Percentiles rank a stretch among this genome's conserved stretches.
These are phyloP conservation scores for Blastobotrys persicus DNA, from an alignment of 1,139 yeast species.

Conservation along the genomic window DNA sequence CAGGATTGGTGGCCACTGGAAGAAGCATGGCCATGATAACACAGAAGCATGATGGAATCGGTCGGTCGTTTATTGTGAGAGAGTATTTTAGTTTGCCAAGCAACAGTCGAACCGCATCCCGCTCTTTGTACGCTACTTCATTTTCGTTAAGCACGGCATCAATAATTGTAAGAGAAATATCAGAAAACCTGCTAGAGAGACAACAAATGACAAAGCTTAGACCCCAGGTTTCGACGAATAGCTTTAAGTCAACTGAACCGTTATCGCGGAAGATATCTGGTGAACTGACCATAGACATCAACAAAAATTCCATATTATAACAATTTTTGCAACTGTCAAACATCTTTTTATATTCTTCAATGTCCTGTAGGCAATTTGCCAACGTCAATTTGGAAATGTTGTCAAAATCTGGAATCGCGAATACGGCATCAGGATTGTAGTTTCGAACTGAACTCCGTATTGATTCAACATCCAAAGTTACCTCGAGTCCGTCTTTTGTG, in stretches of 20 bases:
- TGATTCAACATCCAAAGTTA: constrained; percentile 53
- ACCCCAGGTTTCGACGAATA: constrained; percentile 56
- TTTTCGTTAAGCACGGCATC: constrained; percentile 11
- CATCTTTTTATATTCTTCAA: constrained; percentile 9
- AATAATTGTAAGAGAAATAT: constrained; percentile 11
- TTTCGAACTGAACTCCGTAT: constrained; percentile 49
- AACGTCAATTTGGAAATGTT: constrained; percentile 3
- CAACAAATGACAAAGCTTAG: constrained; percentile 57
- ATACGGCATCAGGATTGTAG: constrained; percentile 32
- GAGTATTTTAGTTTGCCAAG: constrained; percentile 56
- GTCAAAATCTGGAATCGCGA: constrained; percentile 8
- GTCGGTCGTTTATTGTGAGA: constrained; percentile 40
- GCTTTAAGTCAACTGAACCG: constrained; percentile 49
- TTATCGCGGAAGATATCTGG: constrained; percentile 30
- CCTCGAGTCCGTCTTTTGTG: constrained; percentile 50
- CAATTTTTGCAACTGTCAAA: constrained; percentile 2
- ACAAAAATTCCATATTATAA: constrained; percentile 35
- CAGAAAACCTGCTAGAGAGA: constrained; percentile 30
- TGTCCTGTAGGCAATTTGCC: constrained; percentile 2
- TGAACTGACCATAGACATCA: constrained; percentile 31
- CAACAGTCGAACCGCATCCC: constrained; percentile 53
- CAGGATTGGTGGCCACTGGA: constrained; percentile 61
- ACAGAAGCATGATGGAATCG: constrained; percentile 45
- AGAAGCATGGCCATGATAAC: constrained; percentile 52
- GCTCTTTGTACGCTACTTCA: constrained; percentile 53